Conservation (phyloP, 1,284 basidiomycete species). For the Trichosporon inkin region DNA sequence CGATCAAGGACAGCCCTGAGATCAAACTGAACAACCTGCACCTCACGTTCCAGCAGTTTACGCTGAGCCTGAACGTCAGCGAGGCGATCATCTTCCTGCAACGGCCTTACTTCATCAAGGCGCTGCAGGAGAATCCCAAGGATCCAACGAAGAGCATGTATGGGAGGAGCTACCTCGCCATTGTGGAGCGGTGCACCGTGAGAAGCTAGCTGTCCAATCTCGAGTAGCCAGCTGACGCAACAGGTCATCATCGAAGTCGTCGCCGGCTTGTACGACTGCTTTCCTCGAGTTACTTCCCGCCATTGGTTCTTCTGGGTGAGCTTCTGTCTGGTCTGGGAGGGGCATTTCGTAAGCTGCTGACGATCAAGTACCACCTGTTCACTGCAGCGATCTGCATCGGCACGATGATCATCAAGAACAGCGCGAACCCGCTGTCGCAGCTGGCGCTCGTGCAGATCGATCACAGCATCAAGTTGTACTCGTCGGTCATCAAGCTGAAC, state of each 20-base stretch:
- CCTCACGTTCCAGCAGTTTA: constrained; percentile 35
- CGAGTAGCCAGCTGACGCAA: background rate
- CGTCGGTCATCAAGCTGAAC: constrained; percentile 21
- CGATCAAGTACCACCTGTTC: constrained; percentile 35
- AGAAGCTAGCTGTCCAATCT: background rate
- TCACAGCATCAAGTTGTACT: constrained; percentile 28
- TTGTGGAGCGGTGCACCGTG: constrained; percentile 37
- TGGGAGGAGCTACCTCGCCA: constrained; percentile 30
- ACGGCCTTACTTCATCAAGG: constrained; percentile 35
- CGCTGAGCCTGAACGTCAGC: constrained; percentile 30
- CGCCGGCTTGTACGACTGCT: constrained; percentile 25
- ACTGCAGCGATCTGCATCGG: constrained; percentile 36
- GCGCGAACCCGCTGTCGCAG: constrained; percentile 21
- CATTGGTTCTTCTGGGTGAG: constrained; percentile 41
- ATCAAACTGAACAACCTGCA: constrained; percentile 24
- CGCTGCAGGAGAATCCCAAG: constrained; percentile 25
- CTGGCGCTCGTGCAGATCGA: constrained; percentile 26
- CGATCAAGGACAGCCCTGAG: constrained; percentile 26
- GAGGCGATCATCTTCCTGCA: constrained; percentile 34
- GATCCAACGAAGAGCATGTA: constrained; percentile 28
- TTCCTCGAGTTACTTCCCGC: constrained; percentile 30
- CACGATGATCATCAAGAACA: constrained; percentile 27
- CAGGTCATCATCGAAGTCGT: constrained; percentile 34
- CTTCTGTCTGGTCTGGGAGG: too few relatives aligned
- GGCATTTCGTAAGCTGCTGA: too few relatives aligned